phyloP scores from a whole-genome alignment of 2,329 filamentous ascomycete genomes.

The Coniochaeta sp. region DNA sequence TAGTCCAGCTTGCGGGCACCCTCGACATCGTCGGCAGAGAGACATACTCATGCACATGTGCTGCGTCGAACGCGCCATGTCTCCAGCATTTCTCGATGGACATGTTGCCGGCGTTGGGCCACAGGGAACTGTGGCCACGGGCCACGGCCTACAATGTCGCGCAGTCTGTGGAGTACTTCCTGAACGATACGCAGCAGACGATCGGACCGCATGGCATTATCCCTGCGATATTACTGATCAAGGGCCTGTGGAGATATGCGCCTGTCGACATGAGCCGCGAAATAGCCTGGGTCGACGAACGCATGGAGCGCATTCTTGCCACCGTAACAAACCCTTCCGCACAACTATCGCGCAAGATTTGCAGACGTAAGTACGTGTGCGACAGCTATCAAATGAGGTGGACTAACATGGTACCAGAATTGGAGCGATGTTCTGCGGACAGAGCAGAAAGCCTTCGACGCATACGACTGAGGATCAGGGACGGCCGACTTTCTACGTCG shows the following conservation, averaged over 20 bases:
- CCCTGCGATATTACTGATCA: constrained; percentile 5
- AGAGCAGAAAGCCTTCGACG: too few relatives aligned
- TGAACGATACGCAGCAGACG: constrained; percentile 10
- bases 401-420: too few relatives aligned
- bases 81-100: background rate
- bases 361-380: too few relatives aligned
- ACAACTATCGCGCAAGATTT: too few relatives aligned
- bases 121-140: constrained; percentile 6
- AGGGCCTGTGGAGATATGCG: background rate
- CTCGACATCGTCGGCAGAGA: background rate
- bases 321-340: too few relatives aligned
- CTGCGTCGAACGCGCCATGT: background rate
- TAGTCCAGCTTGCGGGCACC: background rate
- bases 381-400: too few relatives aligned
- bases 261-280: constrained; percentile 5
- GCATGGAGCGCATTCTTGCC: background rate
- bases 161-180: constrained; percentile 16
- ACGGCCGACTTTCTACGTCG: too few relatives aligned
- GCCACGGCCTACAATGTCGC: constrained; percentile 12
- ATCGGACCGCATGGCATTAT: constrained; percentile 9
- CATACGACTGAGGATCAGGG: too few relatives aligned
- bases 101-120: background rate
- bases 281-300: constrained; percentile 5
- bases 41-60: background rate
- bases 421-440: too few relatives aligned